A percentile compares a stretch with the other conserved stretches of the same genome.
Conservation (phyloP, 345 rosid genomes). For the Sisymbrium altissimum region DNA sequence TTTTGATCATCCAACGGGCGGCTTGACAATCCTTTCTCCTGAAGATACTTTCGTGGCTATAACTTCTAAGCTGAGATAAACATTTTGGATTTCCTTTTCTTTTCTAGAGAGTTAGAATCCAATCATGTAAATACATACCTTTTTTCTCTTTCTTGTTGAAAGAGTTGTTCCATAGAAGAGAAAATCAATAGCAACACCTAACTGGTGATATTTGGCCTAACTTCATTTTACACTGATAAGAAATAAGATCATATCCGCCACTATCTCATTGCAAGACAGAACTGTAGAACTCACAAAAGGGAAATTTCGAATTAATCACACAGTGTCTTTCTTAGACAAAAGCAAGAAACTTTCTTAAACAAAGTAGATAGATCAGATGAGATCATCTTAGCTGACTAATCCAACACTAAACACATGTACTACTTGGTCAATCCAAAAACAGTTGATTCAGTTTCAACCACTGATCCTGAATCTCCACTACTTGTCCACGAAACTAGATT, state of each 20-base stretch:
- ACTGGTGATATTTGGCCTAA: no score
- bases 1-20: slow-evolving; percentile 44
- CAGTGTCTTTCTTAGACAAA: not conserved
- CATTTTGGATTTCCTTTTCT: not conserved
- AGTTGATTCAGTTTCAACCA: not conserved
- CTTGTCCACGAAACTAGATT: not conserved
- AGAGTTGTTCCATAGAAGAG: not conserved
- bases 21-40: slow-evolving; percentile 45
- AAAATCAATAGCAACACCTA: no score
- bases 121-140: not conserved
- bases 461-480: not conserved
- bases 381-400: not conserved
- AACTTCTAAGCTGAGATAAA: slow-evolving; percentile 24
- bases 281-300: not conserved
- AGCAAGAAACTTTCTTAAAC: not conserved
- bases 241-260: not conserved
- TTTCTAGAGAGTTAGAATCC: not conserved
- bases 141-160: not conserved
- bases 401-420: not conserved
- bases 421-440: not conserved
- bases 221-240: not conserved
- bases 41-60: slow-evolving; percentile 39
- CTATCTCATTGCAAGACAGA: not conserved
- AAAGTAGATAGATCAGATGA: not conserved
- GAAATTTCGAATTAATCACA: not conserved